These are phyloP conservation scores for Pythium aquatile DNA, from an alignment of 352 stramenopile species.

Conservation along the genomic window DNA sequence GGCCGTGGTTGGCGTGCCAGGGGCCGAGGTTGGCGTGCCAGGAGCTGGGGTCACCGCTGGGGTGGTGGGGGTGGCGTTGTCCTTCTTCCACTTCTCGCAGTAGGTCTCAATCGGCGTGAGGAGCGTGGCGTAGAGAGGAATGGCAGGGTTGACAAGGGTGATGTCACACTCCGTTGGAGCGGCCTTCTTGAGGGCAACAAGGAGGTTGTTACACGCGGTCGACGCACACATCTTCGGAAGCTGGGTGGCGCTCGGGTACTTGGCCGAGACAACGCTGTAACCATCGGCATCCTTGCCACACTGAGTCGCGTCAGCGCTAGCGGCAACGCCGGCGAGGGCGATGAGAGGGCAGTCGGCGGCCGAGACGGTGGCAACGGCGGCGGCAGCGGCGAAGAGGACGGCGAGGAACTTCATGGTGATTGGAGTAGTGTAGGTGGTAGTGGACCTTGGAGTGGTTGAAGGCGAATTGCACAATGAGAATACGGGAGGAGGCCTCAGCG, in stretches of 20 bases:
- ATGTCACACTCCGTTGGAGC: too few relatives aligned
- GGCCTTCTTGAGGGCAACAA: too few relatives aligned
- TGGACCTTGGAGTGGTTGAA: constrained; percentile 5
- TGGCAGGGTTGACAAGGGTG: too few relatives aligned
- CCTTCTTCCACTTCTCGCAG: too few relatives aligned
- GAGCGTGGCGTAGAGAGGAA: too few relatives aligned
- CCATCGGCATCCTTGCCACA: neutral
- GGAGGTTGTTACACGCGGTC: neutral
- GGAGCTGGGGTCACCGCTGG: neutral
- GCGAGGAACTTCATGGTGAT: constrained; percentile 14
- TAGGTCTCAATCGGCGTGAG: too few relatives aligned
- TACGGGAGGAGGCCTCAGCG: neutral
- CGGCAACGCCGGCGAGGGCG: neutral
- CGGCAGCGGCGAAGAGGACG: constrained; percentile 9
- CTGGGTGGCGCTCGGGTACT: neutral
- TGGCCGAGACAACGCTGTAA: neutral
- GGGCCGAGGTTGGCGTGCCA: too few relatives aligned
- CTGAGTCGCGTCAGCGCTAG: neutral
- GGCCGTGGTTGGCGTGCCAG: neutral
- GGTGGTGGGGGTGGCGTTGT: too few relatives aligned
- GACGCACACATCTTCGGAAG: constrained; percentile 5
- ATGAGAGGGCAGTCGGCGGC: constrained; percentile 7
- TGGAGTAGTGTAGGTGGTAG: neutral
- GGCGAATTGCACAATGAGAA: constrained; percentile 18
- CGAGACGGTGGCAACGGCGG: neutral